Conservation (phyloP, 2,329 filamentous ascomycete species). For the Fusarium gaditjirri region DNA sequence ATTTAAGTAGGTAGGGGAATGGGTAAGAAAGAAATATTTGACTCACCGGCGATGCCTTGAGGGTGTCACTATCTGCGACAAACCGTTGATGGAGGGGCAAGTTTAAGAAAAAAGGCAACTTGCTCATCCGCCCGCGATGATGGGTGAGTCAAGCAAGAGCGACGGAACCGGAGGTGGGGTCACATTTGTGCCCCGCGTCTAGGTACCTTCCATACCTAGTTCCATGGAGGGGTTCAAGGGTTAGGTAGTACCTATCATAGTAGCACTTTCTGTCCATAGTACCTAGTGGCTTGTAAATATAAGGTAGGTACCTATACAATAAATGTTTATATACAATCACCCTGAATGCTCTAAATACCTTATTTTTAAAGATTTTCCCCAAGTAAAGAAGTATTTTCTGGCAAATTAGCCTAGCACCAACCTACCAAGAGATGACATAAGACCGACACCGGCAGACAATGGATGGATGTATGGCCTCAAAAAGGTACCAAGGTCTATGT, state of each 20-base stretch:
- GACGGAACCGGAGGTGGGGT: slow-evolving; percentile 35
- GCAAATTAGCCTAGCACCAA: background rate
- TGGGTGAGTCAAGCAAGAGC: slow-evolving; percentile 46
- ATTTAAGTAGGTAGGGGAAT: background rate
- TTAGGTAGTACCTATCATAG: background rate
- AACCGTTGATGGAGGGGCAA: slow-evolving; percentile 44
- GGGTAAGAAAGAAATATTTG: background rate
- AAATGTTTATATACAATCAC: background rate
- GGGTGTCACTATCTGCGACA: slow-evolving; percentile 24
- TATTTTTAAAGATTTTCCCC: background rate
- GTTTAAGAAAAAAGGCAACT: slow-evolving; percentile 38
- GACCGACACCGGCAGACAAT: background rate
- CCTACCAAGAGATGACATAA: background rate
- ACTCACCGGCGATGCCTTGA: slow-evolving; percentile 31
- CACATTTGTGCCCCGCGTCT: slow-evolving; percentile 41
- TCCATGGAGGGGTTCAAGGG: background rate
- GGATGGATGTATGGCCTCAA: background rate
- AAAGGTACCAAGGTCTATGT: background rate
- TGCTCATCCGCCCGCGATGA: slow-evolving; percentile 28
- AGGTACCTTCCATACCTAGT: background rate
- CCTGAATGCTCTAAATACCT: background rate
- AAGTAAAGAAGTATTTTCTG: background rate
- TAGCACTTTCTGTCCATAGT: background rate
- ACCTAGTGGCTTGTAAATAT: too few species aligned
- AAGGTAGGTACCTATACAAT: background rate